These are phyloP conservation scores for Dentipellis sp. DNA, from an alignment of 768 basidiomycete species.

Conservation along the genomic window DNA sequence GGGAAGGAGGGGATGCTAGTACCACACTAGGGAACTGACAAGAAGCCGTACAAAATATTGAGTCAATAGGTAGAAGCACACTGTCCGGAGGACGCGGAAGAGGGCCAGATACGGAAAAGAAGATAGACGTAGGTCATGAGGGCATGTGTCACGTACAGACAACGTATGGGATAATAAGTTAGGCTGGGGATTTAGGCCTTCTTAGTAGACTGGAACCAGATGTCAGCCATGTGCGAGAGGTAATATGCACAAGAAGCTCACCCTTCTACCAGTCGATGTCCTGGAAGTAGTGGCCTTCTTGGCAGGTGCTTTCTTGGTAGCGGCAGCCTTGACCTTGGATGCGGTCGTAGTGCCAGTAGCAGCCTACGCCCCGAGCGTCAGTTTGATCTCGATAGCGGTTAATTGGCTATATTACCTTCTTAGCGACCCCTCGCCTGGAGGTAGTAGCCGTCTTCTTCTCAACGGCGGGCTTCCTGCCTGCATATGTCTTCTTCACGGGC, in stretches of 20 bases:
- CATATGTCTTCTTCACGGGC: slow-evolving; percentile 18
- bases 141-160: neutral
- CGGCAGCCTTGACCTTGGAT: slow-evolving; percentile 18
- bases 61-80: slow-evolving; percentile 2
- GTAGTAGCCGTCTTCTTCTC: slow-evolving; percentile 13
- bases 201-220: neutral
- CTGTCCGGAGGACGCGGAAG: neutral
- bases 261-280: neutral
- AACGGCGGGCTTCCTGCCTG: slow-evolving; percentile 8
- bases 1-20: neutral
- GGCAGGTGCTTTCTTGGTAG: slow-evolving; percentile 19
- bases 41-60: neutral
- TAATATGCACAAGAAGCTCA: neutral
- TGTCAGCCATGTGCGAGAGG: neutral
- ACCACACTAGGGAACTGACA: neutral
- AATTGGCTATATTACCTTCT: slow-evolving; percentile 41
- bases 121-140: neutral
- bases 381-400: too few relatives aligned
- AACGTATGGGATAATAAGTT: neutral
- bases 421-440: slow-evolving; percentile 38
- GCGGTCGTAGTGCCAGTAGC: slow-evolving; percentile 40
- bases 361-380: slow-evolving; percentile 27
- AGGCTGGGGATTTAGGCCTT: neutral
- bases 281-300: slow-evolving; percentile 15
- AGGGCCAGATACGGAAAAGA: neutral